Base-by-base conservation (phyloP, 2,329 filamentous ascomycete species). In the Xylaria sp. region DNA sequence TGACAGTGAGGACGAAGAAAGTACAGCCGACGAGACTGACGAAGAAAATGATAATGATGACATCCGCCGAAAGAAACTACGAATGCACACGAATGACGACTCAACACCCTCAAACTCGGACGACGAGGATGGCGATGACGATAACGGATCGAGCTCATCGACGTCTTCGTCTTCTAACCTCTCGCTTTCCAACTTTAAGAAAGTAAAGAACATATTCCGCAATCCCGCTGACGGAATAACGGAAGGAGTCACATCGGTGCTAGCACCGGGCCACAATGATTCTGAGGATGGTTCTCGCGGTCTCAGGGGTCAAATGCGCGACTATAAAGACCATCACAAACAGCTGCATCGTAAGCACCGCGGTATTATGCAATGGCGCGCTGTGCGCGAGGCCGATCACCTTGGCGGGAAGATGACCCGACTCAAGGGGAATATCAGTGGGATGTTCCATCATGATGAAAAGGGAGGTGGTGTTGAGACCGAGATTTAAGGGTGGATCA, bases 331-430 rank as follows among this genome's bases (percentile, higher is more conserved):
- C 66, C 83, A 89, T 73, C 82, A 85, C 71, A 87, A 86, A 78
- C 84, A 87, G 69, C 80, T 91, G 71, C 90, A 92, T 78, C 82
- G 90, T 58, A 86, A 87, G 76, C 89, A 94, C 75, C 81, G 89
- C 25, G 91, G 91, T 0, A 76, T 91, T 50, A 94, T 94, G 91
- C 91, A 94, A 80, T 94, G 90, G 89, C 81, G 84, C n/a, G 82
- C 81, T 15, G 82, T 82, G n/a, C 82, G 83, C 78, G 86, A 75
- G 86, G 79, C 82, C 69, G 83, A 86, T 73, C 81, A 86, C 84
- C 23, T 83, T 83, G 77, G 88, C 80, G 63, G 80, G 82, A 87
- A 90, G 74, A 71, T 84, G 10, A 82, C 81, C 41, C 87, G 86
- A 78, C 84, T 90, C 68, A 87, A 88, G 75, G 86, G 89, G 48